Evolutionary conservation across 345 rosid species (phyloP).

Genomic region (Jatropha curcas): DNA sequence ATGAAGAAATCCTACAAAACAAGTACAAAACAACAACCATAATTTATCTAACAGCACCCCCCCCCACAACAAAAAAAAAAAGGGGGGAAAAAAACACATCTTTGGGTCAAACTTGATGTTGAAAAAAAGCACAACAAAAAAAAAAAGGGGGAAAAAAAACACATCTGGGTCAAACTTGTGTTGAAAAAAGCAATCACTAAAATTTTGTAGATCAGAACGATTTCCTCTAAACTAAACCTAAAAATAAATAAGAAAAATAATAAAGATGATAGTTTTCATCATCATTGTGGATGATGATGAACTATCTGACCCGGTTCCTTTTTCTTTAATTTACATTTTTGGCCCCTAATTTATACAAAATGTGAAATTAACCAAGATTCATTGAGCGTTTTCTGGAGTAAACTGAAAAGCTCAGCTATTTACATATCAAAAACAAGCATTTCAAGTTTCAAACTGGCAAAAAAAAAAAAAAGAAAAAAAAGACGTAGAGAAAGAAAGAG

Average conservation of each 20-base stretch:
- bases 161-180: not conserved
- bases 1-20: slow-evolving; percentile 22
- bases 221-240: not conserved
- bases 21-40: slow-evolving; percentile 15
- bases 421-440: not conserved
- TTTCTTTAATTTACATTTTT: not conserved
- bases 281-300: not conserved
- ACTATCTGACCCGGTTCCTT: not conserved
- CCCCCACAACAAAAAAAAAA: no score
- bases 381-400: not conserved
- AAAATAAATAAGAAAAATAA: not conserved
- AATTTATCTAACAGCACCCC: no score
- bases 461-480: not conserved
- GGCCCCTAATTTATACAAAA: not conserved
- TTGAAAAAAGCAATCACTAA: not conserved
- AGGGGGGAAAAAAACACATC: no score
- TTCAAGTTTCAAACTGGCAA: not conserved
- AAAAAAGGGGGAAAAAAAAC: no score
- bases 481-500: not conserved
- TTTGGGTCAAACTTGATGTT: no score
- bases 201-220: not conserved
- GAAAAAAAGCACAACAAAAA: no score
- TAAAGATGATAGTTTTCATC: not conserved
- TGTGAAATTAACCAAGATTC: not conserved
- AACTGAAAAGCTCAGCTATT: not conserved